Conservation (phyloP, 78 protist genomes). For the Monosiga brevicollis region DNA sequence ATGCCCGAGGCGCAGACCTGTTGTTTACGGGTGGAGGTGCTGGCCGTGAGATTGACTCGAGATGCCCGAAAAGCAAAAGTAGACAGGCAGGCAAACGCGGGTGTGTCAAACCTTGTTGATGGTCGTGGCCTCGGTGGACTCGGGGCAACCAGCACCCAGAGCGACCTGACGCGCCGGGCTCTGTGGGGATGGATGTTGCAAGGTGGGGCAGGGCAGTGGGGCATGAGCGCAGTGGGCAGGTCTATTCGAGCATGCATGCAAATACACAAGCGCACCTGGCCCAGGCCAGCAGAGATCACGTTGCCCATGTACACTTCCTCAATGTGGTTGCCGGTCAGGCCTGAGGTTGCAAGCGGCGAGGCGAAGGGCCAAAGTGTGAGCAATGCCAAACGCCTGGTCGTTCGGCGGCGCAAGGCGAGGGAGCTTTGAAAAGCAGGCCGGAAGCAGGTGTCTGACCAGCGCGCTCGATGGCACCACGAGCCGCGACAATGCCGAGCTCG, state of each 20-base stretch:
- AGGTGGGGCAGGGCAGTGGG: slow-evolving; percentile 14
- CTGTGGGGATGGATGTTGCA: neutral
- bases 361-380: neutral
- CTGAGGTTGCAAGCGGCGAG: neutral
- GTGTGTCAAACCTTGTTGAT: slow-evolving; percentile 37
- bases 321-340: neutral
- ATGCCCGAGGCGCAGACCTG: slow-evolving; percentile 96
- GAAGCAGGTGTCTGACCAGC: slow-evolving; percentile 23
- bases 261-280: slow-evolving; percentile 25
- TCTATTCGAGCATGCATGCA: neutral
- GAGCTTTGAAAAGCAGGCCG: neutral
- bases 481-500: slow-evolving; percentile 68
- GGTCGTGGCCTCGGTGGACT: slow-evolving; percentile 5
- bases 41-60: neutral
- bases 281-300: slow-evolving; percentile 61
- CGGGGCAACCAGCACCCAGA: slow-evolving; percentile 54
- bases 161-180: slow-evolving; percentile 87
- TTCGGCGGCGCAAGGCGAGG: neutral
- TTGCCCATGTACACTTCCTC: slow-evolving; percentile 82
- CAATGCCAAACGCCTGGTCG: neutral
- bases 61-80: too few species aligned
- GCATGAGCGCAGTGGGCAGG: neutral
- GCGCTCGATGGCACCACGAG: slow-evolving; percentile 57
- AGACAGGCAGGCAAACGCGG: neutral
- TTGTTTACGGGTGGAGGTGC: slow-evolving; percentile 52